phyloP scores from a whole-genome alignment of 768 basidiomycete genomes.

The Lactifluus pinguis region DNA sequence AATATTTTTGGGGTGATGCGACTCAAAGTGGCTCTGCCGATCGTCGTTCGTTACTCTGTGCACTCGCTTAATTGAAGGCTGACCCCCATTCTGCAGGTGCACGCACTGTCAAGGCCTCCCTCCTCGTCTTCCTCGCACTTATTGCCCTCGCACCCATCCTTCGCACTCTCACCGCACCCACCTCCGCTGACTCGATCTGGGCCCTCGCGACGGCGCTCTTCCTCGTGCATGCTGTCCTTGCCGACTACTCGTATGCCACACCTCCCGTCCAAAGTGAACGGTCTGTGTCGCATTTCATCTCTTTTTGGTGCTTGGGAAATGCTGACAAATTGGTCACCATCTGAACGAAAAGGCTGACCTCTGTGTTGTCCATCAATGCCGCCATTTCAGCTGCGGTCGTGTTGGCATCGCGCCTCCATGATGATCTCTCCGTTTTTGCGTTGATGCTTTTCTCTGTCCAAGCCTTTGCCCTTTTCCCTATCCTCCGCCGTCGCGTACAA shows the following conservation, averaged over 20 bases:
- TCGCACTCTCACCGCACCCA: slow-evolving; percentile 86
- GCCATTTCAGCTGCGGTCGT: slow-evolving; percentile 90
- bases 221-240: slow-evolving; percentile 69
- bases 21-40: neutral
- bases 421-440: slow-evolving; percentile 82
- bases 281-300: slow-evolving; percentile 6
- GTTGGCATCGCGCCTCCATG: slow-evolving; percentile 78
- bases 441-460: slow-evolving; percentile 79
- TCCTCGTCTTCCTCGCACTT: slow-evolving; percentile 82
- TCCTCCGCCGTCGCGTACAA: slow-evolving; percentile 66
- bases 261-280: slow-evolving; percentile 16
- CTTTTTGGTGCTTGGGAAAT: neutral
- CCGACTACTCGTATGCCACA: slow-evolving; percentile 62
- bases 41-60: slow-evolving; percentile 9
- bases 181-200: slow-evolving; percentile 96
- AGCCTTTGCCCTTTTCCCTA: slow-evolving; percentile 75
- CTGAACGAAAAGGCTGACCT: slow-evolving; percentile 49
- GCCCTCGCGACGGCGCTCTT: slow-evolving; percentile 84
- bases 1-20: slow-evolving; percentile 30
- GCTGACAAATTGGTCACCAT: neutral
- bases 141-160: slow-evolving; percentile 88
- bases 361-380: slow-evolving; percentile 83
- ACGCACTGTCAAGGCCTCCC: slow-evolving; percentile 67
- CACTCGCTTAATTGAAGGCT: neutral
- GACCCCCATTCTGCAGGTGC: slow-evolving; percentile 38